These are phyloP conservation scores for Fusarium hainanense DNA, from an alignment of 2,329 filamentous ascomycete species.

Conservation along the genomic window DNA sequence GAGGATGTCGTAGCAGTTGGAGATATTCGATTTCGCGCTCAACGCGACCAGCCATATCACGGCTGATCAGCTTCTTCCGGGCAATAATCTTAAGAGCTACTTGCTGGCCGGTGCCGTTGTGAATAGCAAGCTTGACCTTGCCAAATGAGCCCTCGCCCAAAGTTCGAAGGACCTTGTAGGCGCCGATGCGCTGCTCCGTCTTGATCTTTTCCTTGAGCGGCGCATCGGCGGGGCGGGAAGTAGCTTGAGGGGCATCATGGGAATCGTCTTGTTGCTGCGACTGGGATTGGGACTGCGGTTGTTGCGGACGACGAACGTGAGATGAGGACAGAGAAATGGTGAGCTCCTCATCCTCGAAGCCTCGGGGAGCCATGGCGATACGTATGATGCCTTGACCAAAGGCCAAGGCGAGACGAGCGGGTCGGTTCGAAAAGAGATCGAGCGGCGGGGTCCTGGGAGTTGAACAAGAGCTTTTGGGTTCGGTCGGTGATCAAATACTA, in stretches of 20 bases:
- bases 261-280: constrained; percentile 42
- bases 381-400: constrained; percentile 31
- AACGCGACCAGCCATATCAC: constrained; percentile 97
- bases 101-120: constrained; percentile 91
- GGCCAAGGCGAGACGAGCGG: constrained; percentile 28
- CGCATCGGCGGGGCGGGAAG: constrained; percentile 49
- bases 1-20: constrained; percentile 92
- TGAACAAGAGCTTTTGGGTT: constrained; percentile 5
- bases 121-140: constrained; percentile 96
- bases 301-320: constrained; percentile 66
- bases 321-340: constrained; percentile 78
- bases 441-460: constrained; percentile 25
- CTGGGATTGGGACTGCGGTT: constrained; percentile 44
- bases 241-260: constrained; percentile 42
- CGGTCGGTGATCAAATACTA: constrained; percentile 4
- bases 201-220: constrained; percentile 61
- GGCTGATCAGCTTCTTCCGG: constrained; percentile 92
- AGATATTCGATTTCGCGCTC: constrained; percentile 99
- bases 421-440: constrained; percentile 21
- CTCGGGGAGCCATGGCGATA: constrained; percentile 61
- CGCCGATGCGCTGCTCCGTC: constrained; percentile 86
- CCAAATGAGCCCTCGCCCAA: constrained; percentile 97
- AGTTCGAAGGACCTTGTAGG: constrained; percentile 90
- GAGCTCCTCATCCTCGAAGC: constrained; percentile 84
- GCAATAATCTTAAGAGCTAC: constrained; percentile 98